Percentiles rank a stretch among this genome's conserved stretches.
These are phyloP conservation scores for Periglandula ipomoeae DNA, from an alignment of 2,329 filamentous ascomycete genomes.

Conservation along the genomic window DNA sequence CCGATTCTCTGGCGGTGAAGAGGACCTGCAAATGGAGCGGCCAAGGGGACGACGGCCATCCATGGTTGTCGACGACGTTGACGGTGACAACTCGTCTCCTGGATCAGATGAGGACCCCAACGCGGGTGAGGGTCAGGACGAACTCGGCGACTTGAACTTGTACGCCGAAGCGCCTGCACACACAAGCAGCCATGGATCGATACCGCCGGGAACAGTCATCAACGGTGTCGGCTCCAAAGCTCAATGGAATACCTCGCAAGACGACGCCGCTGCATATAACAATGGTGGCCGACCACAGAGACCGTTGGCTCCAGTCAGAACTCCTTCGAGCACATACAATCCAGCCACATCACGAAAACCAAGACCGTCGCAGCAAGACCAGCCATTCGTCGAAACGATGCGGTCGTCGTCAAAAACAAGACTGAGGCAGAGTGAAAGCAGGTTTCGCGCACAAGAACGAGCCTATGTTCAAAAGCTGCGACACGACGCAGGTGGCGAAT, in stretches of 20 bases:
- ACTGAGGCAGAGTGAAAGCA: slow-evolving; percentile 33
- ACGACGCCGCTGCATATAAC: slow-evolving; percentile 19
- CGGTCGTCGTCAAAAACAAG: slow-evolving; percentile 46
- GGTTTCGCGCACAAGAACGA: slow-evolving; percentile 63
- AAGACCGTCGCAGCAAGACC: slow-evolving; percentile 23
- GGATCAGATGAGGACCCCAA: slow-evolving; percentile 30
- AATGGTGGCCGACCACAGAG: slow-evolving; percentile 46
- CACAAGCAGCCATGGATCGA: slow-evolving; percentile 33
- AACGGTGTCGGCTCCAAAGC: slow-evolving; percentile 31
- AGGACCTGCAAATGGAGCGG: slow-evolving; percentile 32
- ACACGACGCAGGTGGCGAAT: slow-evolving; percentile 56
- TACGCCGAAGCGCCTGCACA: slow-evolving; percentile 34
- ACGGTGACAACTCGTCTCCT: slow-evolving; percentile 17
- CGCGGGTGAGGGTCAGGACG: slow-evolving; percentile 40
- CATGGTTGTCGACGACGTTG: slow-evolving; percentile 15
- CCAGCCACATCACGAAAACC: slow-evolving; percentile 51
- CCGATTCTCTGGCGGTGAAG: slow-evolving; percentile 44
- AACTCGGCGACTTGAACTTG: slow-evolving; percentile 32
- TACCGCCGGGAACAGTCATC: slow-evolving; percentile 27
- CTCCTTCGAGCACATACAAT: slow-evolving; percentile 73
- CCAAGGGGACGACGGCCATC: slow-evolving; percentile 29
- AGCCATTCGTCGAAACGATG: slow-evolving; percentile 33
- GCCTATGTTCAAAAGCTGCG: slow-evolving; percentile 89
- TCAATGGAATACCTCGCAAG: slow-evolving; percentile 26
- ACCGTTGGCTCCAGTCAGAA: slow-evolving; percentile 59